Percentiles rank a stretch among this genome's conserved stretches.
These are phyloP conservation scores for Neonectria neomacrospora DNA, from an alignment of 2,329 filamentous ascomycete genomes.

Conservation along the genomic window DNA sequence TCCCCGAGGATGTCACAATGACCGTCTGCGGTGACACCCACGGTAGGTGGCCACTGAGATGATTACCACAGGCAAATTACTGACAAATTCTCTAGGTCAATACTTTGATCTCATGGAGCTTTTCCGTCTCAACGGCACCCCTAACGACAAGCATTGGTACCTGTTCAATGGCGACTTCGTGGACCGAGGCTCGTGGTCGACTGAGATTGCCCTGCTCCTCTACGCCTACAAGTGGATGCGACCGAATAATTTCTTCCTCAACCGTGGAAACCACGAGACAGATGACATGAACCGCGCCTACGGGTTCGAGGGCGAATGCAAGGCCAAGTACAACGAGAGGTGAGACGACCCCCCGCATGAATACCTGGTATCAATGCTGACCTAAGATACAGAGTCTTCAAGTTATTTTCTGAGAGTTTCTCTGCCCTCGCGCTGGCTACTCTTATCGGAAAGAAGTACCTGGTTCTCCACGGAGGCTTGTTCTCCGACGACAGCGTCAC, in stretches of 20 bases:
- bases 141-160: conserved; percentile 88
- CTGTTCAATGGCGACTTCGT: conserved; percentile 99
- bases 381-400: conserved; percentile 75
- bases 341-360: conserved; percentile 39
- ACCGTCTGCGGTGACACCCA: conserved; percentile 99
- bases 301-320: conserved; percentile 98
- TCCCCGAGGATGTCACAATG: conserved; percentile 80
- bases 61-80: conserved; percentile 35
- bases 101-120: conserved; percentile 98
- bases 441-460: conserved; percentile 87
- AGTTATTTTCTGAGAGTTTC: conserved; percentile 98
- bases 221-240: conserved; percentile 98
- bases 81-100: conserved; percentile 71
- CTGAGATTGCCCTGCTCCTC: conserved; percentile 91
- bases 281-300: conserved; percentile 99
- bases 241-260: conserved; percentile 90
- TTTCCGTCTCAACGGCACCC: conserved; percentile 89
- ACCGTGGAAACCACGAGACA: conserved; percentile 98
- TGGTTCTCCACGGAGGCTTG: conserved; percentile 92
- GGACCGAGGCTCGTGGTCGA: conserved; percentile 96
- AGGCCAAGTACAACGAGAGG: conserved; percentile 95
- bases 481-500: conserved; percentile 96
- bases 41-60: conserved; percentile 62
- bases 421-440: conserved; percentile 93
- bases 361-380: conserved; percentile 12